Percentiles rank a stretch among this genome's conserved stretches.
phyloP scores from a whole-genome alignment of 2,329 filamentous ascomycete genomes.

The Mollisiaceae sp. region DNA sequence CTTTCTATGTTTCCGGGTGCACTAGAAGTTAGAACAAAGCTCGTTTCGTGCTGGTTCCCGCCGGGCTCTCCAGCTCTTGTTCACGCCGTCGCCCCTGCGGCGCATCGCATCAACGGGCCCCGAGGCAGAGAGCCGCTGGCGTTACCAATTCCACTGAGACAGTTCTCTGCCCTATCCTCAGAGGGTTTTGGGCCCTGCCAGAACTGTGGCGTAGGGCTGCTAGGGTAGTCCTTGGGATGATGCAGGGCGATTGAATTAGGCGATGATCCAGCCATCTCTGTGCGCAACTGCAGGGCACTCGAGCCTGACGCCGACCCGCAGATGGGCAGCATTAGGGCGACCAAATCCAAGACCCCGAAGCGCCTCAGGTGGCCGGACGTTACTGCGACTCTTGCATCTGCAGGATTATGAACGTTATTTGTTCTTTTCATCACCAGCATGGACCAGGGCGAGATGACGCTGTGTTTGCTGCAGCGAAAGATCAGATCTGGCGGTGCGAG shows the following conservation, averaged over 20 bases:
- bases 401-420: background rate
- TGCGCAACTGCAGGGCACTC: background rate
- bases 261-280: background rate
- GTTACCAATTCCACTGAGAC: no score
- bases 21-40: background rate
- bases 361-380: background rate
- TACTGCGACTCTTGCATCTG: slow-evolving; percentile 3
- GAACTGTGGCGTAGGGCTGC: background rate
- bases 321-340: no score
- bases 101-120: no score
- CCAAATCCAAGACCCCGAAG: background rate
- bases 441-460: no score
- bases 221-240: background rate
- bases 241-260: background rate
- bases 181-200: background rate
- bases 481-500: background rate
- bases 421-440: background rate
- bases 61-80: background rate
- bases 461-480: no score
- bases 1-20: background rate
- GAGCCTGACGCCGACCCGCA: background rate
- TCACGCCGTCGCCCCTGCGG: no score
- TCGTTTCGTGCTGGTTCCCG: background rate
- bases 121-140: no score
- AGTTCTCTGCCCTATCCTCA: no score